Evolutionary conservation across 306 rosid genomes (phyloP), one percentile per base, ranked within the genome.

Genomic region (Medicago lupulina): DNA sequence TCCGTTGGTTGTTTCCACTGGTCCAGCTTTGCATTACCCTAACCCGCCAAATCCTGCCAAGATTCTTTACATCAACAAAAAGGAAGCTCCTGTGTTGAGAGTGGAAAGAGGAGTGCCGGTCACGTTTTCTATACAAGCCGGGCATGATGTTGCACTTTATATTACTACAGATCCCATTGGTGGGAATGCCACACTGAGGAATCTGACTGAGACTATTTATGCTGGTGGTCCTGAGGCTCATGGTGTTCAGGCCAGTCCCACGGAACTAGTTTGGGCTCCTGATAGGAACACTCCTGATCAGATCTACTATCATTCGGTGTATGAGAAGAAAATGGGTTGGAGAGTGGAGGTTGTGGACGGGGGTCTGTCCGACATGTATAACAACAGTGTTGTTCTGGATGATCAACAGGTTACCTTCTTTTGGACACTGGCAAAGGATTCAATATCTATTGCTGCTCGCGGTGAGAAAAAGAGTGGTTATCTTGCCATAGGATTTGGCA

Each of bases 391-490:
- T 77, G 21, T 87, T 74, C 82, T 94, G 82, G 98, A 94, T 78
- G 98, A 94, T 84, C 97, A 94, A 69, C 98, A 91, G 85, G 95
- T 91, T 81, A 83, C 96, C 9, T 88, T 91, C 81, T 94, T 89
- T 80, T 94, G 98, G 98, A 89, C 97, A 4, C 11, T 94, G 82
- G 60, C 89, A 6, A 87, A 83, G 79, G 83, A 86, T 78, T 87
- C 93, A 0, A 87, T 94, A 81, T 87, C 89, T 4, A 79, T 94
- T 63, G 97, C 98, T 2, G 97, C 92, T 70, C 96, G 97, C 36
- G 93, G 82, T 19, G 98, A 94, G 91, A 94, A 90, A 70, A 90
- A 91, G 79, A 90, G 97, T n/a, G 97, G 94, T n/a, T 94, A 89
- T 84, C 87, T 94, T 83, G 98, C 97, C 6, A 77, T 94, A 69